These are phyloP conservation scores for Dictyophora rubrovolvata DNA, from an alignment of 768 basidiomycete genomes.

Conservation along the genomic window DNA sequence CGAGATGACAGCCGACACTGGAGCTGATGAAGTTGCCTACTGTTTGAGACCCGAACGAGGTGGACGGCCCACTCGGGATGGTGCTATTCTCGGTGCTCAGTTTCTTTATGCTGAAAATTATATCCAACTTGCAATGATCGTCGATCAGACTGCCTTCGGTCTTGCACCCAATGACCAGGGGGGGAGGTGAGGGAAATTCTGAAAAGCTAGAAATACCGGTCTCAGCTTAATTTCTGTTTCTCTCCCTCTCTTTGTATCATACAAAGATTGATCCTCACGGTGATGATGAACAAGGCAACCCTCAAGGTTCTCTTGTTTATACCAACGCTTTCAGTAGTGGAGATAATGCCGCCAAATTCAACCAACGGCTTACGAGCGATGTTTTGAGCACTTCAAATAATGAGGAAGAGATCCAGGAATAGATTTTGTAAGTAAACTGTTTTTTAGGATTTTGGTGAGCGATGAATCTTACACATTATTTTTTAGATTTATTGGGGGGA, in stretches of 20 bases:
- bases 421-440: conserved; percentile 6
- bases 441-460: too few species aligned
- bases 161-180: background rate
- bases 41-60: conserved; percentile 23
- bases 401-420: conserved; percentile 9
- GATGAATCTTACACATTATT: background rate
- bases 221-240: too few species aligned
- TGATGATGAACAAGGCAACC: background rate
- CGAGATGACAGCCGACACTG: conserved; percentile 16
- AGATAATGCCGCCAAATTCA: conserved; percentile 2
- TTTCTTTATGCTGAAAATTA: background rate
- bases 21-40: conserved; percentile 20
- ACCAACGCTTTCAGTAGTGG: conserved; percentile 10
- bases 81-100: conserved; percentile 14
- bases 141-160: background rate
- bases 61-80: conserved; percentile 14
- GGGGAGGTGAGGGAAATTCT: background rate
- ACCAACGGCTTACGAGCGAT: background rate
- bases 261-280: conserved; percentile 9
- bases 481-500: conserved; percentile 10
- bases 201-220: too few species aligned
- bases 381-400: background rate
- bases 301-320: background rate
- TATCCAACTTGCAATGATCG: background rate
- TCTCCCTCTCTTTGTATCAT: background rate